Base-by-base conservation (phyloP, 495 filamentous ascomycete genomes). In the Hyaloscypha bicolor region DNA sequence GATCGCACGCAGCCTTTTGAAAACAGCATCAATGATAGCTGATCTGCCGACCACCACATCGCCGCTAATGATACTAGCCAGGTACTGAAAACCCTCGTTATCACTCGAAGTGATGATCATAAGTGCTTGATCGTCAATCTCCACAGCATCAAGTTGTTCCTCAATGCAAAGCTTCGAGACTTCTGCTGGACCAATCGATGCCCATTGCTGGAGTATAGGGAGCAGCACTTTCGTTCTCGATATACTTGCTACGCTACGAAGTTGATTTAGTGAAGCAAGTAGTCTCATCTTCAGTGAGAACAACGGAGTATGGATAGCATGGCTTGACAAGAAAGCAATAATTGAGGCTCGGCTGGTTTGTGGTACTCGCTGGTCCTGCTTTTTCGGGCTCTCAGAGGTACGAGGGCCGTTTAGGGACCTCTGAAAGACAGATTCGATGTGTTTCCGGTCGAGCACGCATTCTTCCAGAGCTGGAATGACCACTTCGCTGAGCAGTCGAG, bases 391-490 rank as follows among this genome's bases (percentile, higher is more conserved):
- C 16, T 64, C 72, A 48, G 63, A 65, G 62, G 61, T 71, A 70
- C 37, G 76, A 73, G 33, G 78, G 74, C 60, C 84, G 80, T 55
- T 88, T 82, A 29, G 93, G 69, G 1, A 79, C 76, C 79, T 81
- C 59, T 84, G 84, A n/a, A 96, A 71, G 9, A 84, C 80, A 25
- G 81, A 83, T 11, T 81, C 77, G 30, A 94, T 78, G 52, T 93
- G 83, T 39, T 79, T 84, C 6, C 84, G 77, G 73, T 97, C 93
- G 22, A 96, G 79, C 11, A 92, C 82, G 71, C 88, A 94, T 76
- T 97, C 94, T 73, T 97, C 93, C 21, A 97, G 73, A 6, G 80
- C 85, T 2, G 91, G 89, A 29, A 91, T 73, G 37, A 97, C 75
- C 30, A 89, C 78, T 22, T 83, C 84, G 21, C 83, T 77, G 9